A percentile compares a stretch with the other conserved stretches of the same genome.
Conservation (phyloP, 495 filamentous ascomycete species). For the Bacidia gigantensis region DNA sequence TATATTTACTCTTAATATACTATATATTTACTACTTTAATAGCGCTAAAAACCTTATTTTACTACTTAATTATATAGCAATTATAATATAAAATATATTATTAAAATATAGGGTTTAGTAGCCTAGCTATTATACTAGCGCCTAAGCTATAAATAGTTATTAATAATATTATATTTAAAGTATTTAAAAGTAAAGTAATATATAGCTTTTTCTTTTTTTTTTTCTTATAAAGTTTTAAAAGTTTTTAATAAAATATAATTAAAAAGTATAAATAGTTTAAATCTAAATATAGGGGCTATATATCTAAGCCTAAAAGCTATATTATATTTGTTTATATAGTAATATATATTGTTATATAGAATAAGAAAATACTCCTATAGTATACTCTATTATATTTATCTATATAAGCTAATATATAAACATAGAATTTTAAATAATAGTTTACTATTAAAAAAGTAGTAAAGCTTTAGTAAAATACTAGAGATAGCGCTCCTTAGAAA, state of each 20-base stretch:
- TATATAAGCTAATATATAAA: not conserved
- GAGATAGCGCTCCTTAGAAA: too few relatives aligned
- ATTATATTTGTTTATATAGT: not conserved
- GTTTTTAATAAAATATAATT: slow-evolving; percentile 1
- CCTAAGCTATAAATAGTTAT: not conserved
- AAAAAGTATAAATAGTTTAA: not conserved
- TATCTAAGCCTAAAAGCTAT: not conserved
- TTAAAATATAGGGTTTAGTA: not conserved
- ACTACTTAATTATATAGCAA: too few relatives aligned
- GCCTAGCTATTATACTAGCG: not conserved
- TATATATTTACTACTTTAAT: not conserved
- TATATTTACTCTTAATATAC: not conserved
- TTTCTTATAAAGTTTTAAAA: slow-evolving; percentile 3
- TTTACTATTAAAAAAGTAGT: not conserved
- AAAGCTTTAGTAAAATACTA: too few relatives aligned
- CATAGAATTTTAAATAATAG: too few relatives aligned
- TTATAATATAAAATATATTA: not conserved
- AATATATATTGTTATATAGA: not conserved
- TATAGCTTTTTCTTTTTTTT: slow-evolving; percentile 3
- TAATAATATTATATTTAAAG: not conserved
- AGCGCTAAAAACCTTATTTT: not conserved
- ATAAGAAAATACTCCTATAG: not conserved
- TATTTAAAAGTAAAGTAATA: slow-evolving; percentile 3
- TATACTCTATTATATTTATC: not conserved
- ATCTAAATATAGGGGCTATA: not conserved